These are phyloP conservation scores for Flaveria sonorensis DNA, from an alignment of 129 eudicot genomes.

Conservation along the genomic window DNA sequence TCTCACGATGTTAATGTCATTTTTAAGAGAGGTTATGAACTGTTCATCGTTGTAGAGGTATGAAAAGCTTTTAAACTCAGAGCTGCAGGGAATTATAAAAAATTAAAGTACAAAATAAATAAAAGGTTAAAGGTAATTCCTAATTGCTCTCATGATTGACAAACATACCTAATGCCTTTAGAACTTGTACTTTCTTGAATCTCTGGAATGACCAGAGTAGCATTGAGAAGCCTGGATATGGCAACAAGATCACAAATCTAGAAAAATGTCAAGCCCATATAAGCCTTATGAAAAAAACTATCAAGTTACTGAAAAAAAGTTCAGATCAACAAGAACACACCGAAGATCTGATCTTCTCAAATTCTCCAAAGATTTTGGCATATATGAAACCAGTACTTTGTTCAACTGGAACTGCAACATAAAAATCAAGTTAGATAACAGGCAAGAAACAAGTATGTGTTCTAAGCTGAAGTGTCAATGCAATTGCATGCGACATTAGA, in stretches of 20 bases:
- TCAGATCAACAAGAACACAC: conserved; percentile 49
- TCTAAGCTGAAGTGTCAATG: conserved; percentile 1
- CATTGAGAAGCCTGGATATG: conserved; percentile 92
- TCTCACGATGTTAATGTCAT: conserved; percentile 74
- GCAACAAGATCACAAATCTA: conserved; percentile 95
- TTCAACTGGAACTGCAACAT: conserved; percentile 63
- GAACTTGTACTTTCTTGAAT: conserved; percentile 78
- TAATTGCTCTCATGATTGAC: conserved; percentile 11
- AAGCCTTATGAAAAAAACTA: conserved; percentile 28
- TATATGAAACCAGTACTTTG: conserved; percentile 76
- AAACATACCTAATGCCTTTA: conserved; percentile 80
- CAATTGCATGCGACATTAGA: conserved; percentile 13
- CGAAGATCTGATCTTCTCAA: conserved; percentile 85
- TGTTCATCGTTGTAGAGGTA: conserved; percentile 83
- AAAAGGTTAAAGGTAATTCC: conserved; percentile 19
- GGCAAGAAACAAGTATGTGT: conserved; percentile 1
- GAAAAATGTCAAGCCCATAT: conserved; percentile 47
- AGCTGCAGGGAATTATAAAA: conserved; percentile 49
- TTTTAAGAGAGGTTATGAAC: conserved; percentile 67
- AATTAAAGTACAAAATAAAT: background rate
- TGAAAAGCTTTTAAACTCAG: conserved; percentile 81
- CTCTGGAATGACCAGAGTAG: conserved; percentile 96
- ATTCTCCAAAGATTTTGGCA: conserved; percentile 91
- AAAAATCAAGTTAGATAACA: conserved; percentile 21
- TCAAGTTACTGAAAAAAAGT: background rate